Conservation (phyloP, 306 rosid species). For the Benincasa hispida region DNA sequence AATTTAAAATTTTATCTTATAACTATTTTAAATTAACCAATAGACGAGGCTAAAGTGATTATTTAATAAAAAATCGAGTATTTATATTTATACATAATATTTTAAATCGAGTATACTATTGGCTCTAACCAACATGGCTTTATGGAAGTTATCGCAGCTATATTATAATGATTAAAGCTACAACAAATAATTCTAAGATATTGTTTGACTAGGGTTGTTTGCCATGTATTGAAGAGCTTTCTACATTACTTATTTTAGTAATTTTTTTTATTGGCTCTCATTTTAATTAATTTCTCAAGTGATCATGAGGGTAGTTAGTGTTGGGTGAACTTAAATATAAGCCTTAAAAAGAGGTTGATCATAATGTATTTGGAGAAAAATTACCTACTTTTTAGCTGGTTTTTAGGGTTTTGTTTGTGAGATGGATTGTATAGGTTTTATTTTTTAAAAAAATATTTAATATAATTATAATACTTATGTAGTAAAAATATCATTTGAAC, state of each 20-base stretch:
- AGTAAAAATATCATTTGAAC: too few relatives aligned
- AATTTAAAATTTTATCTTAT: too few relatives aligned
- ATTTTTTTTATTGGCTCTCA: not conserved
- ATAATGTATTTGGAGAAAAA: not conserved
- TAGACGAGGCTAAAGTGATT: too few relatives aligned
- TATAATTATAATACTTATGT: too few relatives aligned
- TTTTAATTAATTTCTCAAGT: not conserved
- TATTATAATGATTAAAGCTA: not conserved
- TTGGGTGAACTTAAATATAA: not conserved
- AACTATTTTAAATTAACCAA: too few relatives aligned
- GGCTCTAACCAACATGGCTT: not conserved
- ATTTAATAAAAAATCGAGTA: too few relatives aligned
- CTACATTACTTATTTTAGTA: not conserved
- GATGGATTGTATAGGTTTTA: not conserved
- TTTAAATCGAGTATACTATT: not conserved
- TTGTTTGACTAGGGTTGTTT: not conserved
- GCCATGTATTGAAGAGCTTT: not conserved
- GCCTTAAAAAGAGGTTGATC: not conserved
- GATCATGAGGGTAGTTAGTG: not conserved
- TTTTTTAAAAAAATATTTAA: too few relatives aligned
- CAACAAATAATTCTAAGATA: not conserved
- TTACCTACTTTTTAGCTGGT: not conserved
- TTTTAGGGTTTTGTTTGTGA: not conserved
- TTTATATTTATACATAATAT: not conserved
- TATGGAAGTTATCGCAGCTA: constrained; percentile 2